phyloP scores from a whole-genome alignment of 352 stramenopile species.

The Phytophthora brassicae region DNA sequence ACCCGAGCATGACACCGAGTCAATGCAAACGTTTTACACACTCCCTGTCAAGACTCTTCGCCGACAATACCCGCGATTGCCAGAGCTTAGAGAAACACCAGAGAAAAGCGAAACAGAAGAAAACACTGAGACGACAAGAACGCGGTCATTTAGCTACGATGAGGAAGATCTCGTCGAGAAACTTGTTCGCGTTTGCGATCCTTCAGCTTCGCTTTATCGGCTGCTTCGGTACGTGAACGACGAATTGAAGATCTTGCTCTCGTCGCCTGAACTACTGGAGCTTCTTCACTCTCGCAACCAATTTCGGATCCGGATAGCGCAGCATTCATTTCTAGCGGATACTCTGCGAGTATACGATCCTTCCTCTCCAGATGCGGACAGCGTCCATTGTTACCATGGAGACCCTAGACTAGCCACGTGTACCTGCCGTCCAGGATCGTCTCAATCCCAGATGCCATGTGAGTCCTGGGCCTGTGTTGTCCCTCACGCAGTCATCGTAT shows the following conservation, averaged over 20 bases:
- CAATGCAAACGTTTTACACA: conserved; percentile 42
- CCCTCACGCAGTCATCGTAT: conserved; percentile 56
- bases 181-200: conserved; percentile 44
- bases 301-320: conserved; percentile 47
- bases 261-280: conserved; percentile 42
- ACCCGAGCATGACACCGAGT: conserved; percentile 49
- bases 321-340: conserved; percentile 27
- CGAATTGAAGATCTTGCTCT: conserved; percentile 40
- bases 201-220: conserved; percentile 60
- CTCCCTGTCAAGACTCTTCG: conserved; percentile 51
- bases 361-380: conserved; percentile 21
- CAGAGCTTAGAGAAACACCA: conserved; percentile 2
- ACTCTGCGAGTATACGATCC: conserved; percentile 29
- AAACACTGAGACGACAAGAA: background rate
- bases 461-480: conserved; percentile 58
- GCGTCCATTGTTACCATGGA: conserved; percentile 27
- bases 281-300: conserved; percentile 38
- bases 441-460: conserved; percentile 38
- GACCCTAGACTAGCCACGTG: conserved; percentile 50
- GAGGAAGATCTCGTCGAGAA: conserved; percentile 33
- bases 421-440: conserved; percentile 30
- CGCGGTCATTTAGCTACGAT: conserved; percentile 25
- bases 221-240: conserved; percentile 63
- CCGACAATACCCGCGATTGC: conserved; percentile 51
- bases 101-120: background rate